A percentile compares a stretch with the other conserved stretches of the same genome.
Conservation (phyloP, 441 rosid species). For the Rhodomyrtus psidioides region DNA sequence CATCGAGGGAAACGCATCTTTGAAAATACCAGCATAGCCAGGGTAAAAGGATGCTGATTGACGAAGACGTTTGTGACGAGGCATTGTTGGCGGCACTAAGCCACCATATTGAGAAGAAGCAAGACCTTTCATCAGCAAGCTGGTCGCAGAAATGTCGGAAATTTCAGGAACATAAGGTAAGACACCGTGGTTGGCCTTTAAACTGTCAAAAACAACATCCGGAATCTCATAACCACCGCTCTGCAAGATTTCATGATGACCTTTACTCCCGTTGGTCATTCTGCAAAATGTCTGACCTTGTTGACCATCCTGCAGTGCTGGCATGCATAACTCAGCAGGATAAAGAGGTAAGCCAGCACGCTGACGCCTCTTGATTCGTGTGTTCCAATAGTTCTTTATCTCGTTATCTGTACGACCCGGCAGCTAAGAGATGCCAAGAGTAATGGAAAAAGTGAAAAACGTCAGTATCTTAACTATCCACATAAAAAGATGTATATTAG, state of each 20-base stretch:
- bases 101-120: constrained; percentile 51
- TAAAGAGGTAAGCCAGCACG: constrained; percentile 96
- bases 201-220: constrained; percentile 59
- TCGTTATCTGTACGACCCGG: constrained; percentile 99
- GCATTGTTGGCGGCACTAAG: constrained; percentile 42
- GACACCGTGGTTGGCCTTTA: constrained; percentile 44
- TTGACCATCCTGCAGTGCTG: constrained; percentile 53
- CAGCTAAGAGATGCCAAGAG: constrained; percentile 35
- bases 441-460: not conserved
- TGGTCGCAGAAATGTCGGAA: constrained; percentile 44
- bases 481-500: not conserved
- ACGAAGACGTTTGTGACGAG: constrained; percentile 53
- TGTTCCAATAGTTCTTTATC: constrained; percentile 99
- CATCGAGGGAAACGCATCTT: constrained; percentile 41
- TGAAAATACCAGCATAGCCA: constrained; percentile 33
- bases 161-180: constrained; percentile 53
- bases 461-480: not conserved
- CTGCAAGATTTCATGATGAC: constrained; percentile 49
- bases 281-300: constrained; percentile 28
- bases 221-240: constrained; percentile 50
- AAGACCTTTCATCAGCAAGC: constrained; percentile 56
- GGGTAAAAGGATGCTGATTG: constrained; percentile 41
- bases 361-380: constrained; percentile 88
- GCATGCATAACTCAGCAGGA: constrained; percentile 74
- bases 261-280: constrained; percentile 31